Conservation (phyloP, 306 rosid species). For the Calophaca sinica region DNA sequence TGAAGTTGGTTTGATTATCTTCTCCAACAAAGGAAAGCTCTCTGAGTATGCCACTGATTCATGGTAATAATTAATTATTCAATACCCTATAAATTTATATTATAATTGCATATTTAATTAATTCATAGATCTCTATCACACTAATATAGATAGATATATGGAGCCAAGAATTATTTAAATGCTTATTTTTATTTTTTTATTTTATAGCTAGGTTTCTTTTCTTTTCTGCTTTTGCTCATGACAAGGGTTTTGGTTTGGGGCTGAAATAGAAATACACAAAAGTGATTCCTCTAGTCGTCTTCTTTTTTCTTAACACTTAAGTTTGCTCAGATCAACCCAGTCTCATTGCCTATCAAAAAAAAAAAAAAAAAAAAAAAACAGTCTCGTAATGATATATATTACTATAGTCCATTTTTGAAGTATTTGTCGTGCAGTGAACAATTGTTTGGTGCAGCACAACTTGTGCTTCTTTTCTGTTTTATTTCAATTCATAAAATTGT, state of each 20-base stretch:
- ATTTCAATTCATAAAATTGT: too few species aligned
- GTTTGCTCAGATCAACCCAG: constrained; percentile 4
- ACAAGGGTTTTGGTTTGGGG: constrained; percentile 28
- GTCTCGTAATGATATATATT: too few species aligned
- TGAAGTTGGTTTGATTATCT: constrained; percentile 90
- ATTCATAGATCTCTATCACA: background rate
- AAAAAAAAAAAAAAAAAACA: too few species aligned
- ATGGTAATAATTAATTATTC: constrained; percentile 58
- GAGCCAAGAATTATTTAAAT: background rate
- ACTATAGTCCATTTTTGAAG: background rate
- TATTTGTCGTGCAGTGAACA: too few species aligned
- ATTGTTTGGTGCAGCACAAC: too few species aligned
- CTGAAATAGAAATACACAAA: background rate
- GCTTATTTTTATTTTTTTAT: background rate
- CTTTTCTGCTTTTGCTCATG: background rate
- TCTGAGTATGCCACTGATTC: constrained; percentile 88
- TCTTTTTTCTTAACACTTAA: background rate
- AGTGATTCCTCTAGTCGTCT: background rate
- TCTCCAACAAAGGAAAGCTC: constrained; percentile 90
- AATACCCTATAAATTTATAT: background rate
- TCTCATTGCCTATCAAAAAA: too few species aligned
- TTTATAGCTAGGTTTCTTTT: background rate
- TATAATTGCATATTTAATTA: background rate
- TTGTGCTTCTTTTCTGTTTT: too few species aligned
- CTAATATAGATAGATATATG: too few species aligned